These are phyloP conservation scores for Phanerochaete sordida DNA, from an alignment of 768 basidiomycete genomes.

Conservation along the genomic window DNA sequence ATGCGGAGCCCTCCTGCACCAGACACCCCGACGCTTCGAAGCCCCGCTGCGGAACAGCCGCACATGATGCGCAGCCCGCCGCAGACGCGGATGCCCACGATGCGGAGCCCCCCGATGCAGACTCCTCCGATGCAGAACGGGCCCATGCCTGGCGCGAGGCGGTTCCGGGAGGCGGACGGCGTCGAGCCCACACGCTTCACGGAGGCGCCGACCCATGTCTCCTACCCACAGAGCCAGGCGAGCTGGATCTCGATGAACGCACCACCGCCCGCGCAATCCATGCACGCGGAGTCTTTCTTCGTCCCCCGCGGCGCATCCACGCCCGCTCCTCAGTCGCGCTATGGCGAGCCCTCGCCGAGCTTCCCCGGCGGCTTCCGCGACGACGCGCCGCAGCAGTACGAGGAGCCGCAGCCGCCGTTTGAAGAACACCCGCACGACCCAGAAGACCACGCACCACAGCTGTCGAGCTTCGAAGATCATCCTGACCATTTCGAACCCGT, in stretches of 20 bases:
- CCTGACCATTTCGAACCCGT: not conserved
- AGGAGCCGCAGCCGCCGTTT: not conserved
- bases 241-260: not conserved
- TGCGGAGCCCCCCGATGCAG: not conserved
- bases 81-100: too few species aligned
- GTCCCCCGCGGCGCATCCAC: slow-evolving; percentile 3
- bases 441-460: too few species aligned
- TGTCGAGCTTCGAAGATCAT: not conserved
- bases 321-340: slow-evolving; percentile 7
- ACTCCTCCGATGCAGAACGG: not conserved
- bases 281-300: slow-evolving; percentile 1
- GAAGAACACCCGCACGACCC: not conserved
- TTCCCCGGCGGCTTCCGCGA: not conserved
- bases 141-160: not conserved
- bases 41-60: too few species aligned
- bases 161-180: slow-evolving; percentile 7
- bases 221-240: slow-evolving; percentile 4
- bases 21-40: not conserved
- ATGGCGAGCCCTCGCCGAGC: not conserved
- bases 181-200: not conserved
- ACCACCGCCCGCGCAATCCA: not conserved
- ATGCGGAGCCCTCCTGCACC: not conserved
- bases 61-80: too few species aligned
- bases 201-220: slow-evolving; percentile 7
- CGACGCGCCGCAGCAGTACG: not conserved